phyloP scores from a whole-genome alignment of 495 filamentous ascomycete genomes.

The Annulohypoxylon moriforme region DNA sequence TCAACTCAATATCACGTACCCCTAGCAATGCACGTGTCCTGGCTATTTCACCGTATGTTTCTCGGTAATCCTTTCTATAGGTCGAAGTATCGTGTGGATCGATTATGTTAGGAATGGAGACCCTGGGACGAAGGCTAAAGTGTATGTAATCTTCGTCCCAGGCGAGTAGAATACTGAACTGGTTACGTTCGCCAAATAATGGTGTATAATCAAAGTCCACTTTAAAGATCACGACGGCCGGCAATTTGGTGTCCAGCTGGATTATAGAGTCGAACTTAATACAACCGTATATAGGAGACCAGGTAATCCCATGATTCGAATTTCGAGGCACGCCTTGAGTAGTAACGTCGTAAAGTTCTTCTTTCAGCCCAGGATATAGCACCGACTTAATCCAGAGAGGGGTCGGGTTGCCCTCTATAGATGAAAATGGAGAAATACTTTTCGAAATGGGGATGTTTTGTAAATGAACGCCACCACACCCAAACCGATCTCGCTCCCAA shows the following conservation, averaged over 20 bases:
- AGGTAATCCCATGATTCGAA: background rate
- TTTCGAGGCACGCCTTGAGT: background rate
- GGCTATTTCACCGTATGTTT: constrained; percentile 28
- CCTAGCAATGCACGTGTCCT: background rate
- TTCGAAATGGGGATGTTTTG: constrained; percentile 23
- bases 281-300: constrained; percentile 16
- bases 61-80: background rate
- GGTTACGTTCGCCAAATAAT: too few relatives aligned
- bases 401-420: too few relatives aligned
- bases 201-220: background rate
- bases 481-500: constrained; percentile 19
- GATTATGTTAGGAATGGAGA: background rate
- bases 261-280: background rate
- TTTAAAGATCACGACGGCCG: background rate
- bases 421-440: background rate
- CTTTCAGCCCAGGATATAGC: background rate
- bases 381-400: background rate
- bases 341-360: background rate
- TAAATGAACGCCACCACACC: constrained; percentile 18
- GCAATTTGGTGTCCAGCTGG: background rate
- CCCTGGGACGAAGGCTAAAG: constrained; percentile 6
- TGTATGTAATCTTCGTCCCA: constrained; percentile 13
- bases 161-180: background rate
- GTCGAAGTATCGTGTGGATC: constrained; percentile 1
- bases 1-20: background rate